Conservation (phyloP, 2,329 filamentous ascomycete genomes). For the Trichoderma koningiopsis region DNA sequence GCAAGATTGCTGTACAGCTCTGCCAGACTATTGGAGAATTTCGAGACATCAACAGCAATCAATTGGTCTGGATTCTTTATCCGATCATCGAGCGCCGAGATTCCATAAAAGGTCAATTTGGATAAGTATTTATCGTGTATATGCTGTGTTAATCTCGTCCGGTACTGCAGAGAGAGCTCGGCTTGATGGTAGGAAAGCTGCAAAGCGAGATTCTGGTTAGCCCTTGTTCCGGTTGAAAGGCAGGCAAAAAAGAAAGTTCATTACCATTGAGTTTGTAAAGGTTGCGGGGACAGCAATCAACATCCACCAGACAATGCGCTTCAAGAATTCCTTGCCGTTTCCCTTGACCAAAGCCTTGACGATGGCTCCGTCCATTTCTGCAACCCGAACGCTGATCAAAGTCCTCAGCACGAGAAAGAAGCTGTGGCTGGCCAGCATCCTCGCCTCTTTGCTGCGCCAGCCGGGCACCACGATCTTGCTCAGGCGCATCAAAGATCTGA, state of each 20-base stretch:
- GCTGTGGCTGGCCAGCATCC: constrained; percentile 85
- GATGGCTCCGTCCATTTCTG: constrained; percentile 89
- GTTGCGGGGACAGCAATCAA: constrained; percentile 91
- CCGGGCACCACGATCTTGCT: constrained; percentile 87
- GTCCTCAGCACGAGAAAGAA: constrained; percentile 90
- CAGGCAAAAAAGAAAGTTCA: constrained; percentile 33
- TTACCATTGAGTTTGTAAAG: constrained; percentile 97
- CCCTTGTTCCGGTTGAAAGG: background rate
- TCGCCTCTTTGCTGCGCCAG: constrained; percentile 84
- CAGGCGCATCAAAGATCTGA: constrained; percentile 73
- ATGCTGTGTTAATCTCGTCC: constrained; percentile 87
- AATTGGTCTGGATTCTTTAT: constrained; percentile 99
- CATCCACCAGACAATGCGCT: constrained; percentile 97
- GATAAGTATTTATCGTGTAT: constrained; percentile 96
- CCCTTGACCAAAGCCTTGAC: constrained; percentile 92
- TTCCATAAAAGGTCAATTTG: constrained; percentile 97
- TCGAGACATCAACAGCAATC: constrained; percentile 93
- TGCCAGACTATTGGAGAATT: constrained; percentile 92
- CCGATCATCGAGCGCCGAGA: constrained; percentile 91
- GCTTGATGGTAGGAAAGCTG: constrained; percentile 96
- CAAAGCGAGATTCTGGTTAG: background rate
- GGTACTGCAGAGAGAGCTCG: constrained; percentile 88
- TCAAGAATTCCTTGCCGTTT: constrained; percentile 85
- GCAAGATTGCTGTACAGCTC: constrained; percentile 96
- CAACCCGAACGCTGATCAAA: constrained; percentile 91